Evolutionary conservation across 495 filamentous ascomycete species (phyloP), one percentile per base, ranked within the genome.

Genomic region (Filosporella fistucella): DNA sequence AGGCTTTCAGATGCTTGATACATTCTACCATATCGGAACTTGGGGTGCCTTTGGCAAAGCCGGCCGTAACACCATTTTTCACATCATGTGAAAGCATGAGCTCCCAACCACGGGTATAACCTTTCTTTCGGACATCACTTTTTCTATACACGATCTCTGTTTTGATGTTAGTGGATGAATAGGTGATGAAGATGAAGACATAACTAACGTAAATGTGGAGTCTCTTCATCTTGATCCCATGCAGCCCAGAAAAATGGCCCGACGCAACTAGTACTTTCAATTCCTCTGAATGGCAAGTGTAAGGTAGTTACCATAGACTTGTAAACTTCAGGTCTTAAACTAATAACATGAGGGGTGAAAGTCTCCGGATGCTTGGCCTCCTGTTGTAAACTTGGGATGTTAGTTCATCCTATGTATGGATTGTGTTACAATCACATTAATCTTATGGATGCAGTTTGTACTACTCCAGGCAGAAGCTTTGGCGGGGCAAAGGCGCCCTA

Each of bases 241-340:
- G 73, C 65, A 26, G 61, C 66, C 76, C 75, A 79, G 58, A 78
- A 79, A 46, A 76, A 77, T 1, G 76, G 76, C 1, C 76, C 76
- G 35, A 78, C 74, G 22, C 70, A 65, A 48, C 68, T 69, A 13
- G 58, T 68, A 36, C 67, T 58, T 55, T 79, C 76, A 40, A 79
- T 74, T 20, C 63, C 70, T 23, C 70, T 58, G 37, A 71, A 75
- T 13, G 76, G 76, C 8, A 79, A 66, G 47, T 61, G 63, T 55
- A 76, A 26, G 8, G 52, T 56, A 45, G 64, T 60, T 17, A 71
- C 58, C 68, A 69, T 70, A 6, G 55, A 55, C 40, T 63, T 62
- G 36, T 79, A 79, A 16, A 51, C 52, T 2, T 62, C 42, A 17
- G 57, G 65, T 0, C 58, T 49, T 5, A 79, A 49, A 17, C 69